A percentile compares a stretch with the other conserved stretches of the same genome.
These are phyloP conservation scores for Astraeus odoratus DNA, from an alignment of 768 basidiomycete species.

Conservation along the genomic window DNA sequence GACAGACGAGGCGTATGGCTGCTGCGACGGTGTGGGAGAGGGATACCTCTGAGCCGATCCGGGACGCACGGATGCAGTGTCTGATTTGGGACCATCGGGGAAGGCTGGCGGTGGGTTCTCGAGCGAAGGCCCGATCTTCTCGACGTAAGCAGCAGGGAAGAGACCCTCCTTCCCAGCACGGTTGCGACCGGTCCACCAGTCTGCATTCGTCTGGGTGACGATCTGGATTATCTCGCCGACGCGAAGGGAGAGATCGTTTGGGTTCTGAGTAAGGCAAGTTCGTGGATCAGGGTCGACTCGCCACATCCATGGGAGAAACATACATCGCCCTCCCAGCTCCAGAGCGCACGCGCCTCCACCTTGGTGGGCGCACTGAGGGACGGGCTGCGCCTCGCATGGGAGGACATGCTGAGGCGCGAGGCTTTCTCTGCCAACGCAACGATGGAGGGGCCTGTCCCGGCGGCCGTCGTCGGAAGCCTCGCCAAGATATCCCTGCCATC, in stretches of 20 bases:
- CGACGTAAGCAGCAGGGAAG: constrained; percentile 75
- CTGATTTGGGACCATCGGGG: constrained; percentile 16
- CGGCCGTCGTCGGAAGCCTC: constrained; percentile 31
- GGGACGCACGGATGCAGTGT: constrained; percentile 5
- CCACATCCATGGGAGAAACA: not conserved
- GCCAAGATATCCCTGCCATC: constrained; percentile 35
- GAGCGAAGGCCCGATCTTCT: constrained; percentile 36
- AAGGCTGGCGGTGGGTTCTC: constrained; percentile 14
- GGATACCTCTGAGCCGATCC: constrained; percentile 5
- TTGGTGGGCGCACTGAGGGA: constrained; percentile 7
- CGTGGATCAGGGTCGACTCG: constrained; percentile 1
- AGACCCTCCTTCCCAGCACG: constrained; percentile 57
- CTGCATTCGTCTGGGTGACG: constrained; percentile 73
- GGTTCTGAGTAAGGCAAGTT: constrained; percentile 43
- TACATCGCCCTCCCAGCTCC: constrained; percentile 27
- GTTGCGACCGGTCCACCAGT: constrained; percentile 84
- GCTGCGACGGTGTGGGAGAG: not conserved
- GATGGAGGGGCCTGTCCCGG: constrained; percentile 12
- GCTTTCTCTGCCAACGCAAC: constrained; percentile 17
- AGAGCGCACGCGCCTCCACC: constrained; percentile 23
- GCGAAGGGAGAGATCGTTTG: constrained; percentile 68
- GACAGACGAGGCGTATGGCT: constrained; percentile 2
- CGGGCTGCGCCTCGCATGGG: constrained; percentile 4
- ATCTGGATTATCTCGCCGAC: constrained; percentile 76
- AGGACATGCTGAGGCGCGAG: constrained; percentile 18